A percentile compares a stretch with the other conserved stretches of the same genome.
phyloP scores from a whole-genome alignment of 805 yeast species.

The Starmerella ratchasimensis region DNA sequence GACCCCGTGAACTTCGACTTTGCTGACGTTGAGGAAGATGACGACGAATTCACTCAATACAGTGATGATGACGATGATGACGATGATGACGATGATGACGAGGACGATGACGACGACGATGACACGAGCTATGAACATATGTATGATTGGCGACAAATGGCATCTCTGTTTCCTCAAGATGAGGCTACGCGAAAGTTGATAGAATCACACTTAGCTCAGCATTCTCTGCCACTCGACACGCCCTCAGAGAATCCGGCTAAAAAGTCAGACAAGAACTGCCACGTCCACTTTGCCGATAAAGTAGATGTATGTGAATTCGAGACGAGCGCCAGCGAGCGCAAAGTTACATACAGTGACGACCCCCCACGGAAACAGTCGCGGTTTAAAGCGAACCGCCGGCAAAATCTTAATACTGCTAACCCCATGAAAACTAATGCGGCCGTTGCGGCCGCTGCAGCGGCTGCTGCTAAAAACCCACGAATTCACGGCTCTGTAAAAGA shows the following conservation, averaged over 20 bases:
- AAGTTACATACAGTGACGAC: constrained; percentile 5
- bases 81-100: constrained; percentile 29
- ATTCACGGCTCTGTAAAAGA: neutral
- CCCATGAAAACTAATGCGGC: constrained; percentile 10
- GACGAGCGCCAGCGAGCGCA: constrained; percentile 18
- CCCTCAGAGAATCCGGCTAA: neutral
- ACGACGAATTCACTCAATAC: constrained; percentile 24
- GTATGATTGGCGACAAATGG: constrained; percentile 28
- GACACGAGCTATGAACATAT: constrained; percentile 19
- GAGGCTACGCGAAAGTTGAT: constrained; percentile 14
- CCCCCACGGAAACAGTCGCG: constrained; percentile 21
- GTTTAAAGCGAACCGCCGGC: constrained; percentile 20
- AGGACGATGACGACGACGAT: constrained; percentile 7
- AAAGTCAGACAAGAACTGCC: constrained; percentile 5
- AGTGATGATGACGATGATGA: constrained; percentile 20
- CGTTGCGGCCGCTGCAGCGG: constrained; percentile 11
- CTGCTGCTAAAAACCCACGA: neutral
- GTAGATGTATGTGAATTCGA: constrained; percentile 22
- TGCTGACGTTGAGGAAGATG: constrained; percentile 43
- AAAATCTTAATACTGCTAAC: neutral
- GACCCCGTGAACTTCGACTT: constrained; percentile 39
- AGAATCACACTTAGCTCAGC: constrained; percentile 10
- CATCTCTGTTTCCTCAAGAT: constrained; percentile 25
- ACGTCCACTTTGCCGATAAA: constrained; percentile 17
- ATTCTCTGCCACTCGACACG: neutral